Evolutionary conservation across 2,329 filamentous ascomycete species (phyloP).

Genomic region (Amauroascus verrucosus): DNA sequence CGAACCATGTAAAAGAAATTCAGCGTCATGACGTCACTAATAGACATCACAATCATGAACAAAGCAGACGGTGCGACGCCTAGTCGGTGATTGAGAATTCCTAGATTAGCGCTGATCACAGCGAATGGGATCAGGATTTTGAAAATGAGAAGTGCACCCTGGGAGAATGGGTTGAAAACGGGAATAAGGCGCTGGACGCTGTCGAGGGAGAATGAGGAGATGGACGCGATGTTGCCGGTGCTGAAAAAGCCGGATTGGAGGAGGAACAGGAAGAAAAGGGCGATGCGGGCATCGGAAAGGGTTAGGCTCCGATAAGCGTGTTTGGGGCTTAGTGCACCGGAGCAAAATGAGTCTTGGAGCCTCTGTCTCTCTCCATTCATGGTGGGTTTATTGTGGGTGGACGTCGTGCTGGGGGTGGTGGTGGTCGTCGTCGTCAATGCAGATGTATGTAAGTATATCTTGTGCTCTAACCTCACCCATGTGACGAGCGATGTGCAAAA

Average conservation of each 20-base stretch:
- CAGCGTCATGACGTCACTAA: constrained; percentile 82
- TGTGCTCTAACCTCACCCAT: constrained; percentile 88
- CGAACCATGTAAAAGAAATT: constrained; percentile 97
- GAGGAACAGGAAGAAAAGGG: constrained; percentile 89
- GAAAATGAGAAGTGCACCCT: constrained; percentile 73
- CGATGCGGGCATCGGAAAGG: constrained; percentile 74
- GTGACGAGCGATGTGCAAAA: constrained; percentile 73
- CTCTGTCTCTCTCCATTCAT: background rate
- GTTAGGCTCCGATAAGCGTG: constrained; percentile 55
- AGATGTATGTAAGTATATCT: constrained; percentile 46
- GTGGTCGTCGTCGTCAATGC: too few species aligned
- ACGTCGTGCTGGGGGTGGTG: background rate
- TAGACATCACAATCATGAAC: constrained; percentile 89
- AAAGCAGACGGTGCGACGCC: constrained; percentile 78
- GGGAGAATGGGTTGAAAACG: constrained; percentile 86
- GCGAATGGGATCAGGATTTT: constrained; percentile 92
- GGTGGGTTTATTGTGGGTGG: constrained; percentile 4
- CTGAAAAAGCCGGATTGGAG: constrained; percentile 94
- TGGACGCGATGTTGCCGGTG: constrained; percentile 88
- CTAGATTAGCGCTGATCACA: constrained; percentile 85
- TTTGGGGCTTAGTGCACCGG: background rate
- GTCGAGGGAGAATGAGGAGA: constrained; percentile 88
- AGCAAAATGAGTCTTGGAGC: background rate
- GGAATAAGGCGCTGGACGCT: constrained; percentile 80
- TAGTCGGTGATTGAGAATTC: constrained; percentile 74